A percentile compares a stretch with the other conserved stretches of the same genome.
phyloP scores from a whole-genome alignment of 495 filamentous ascomycete genomes.

The Mycothermus thermophilus region DNA sequence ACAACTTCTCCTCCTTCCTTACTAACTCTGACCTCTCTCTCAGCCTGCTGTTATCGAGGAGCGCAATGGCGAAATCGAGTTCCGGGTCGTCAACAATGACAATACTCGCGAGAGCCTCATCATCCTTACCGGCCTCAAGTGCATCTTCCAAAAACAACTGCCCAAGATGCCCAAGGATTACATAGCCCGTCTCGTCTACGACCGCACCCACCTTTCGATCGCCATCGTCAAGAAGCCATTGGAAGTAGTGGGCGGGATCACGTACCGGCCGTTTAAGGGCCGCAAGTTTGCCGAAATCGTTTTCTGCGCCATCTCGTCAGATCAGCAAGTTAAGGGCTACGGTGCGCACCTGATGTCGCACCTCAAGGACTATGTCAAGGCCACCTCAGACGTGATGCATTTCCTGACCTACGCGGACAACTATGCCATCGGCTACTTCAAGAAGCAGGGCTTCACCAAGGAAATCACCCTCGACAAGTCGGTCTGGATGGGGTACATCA shows the following conservation, averaged over 20 bases:
- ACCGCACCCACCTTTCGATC: conserved; percentile 88
- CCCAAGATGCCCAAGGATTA: conserved; percentile 99
- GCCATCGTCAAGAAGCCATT: conserved; percentile 94
- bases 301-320: conserved; percentile 93
- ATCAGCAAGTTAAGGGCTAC: conserved; percentile 97
- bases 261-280: conserved; percentile 87
- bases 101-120: conserved; percentile 75
- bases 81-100: conserved; percentile 96
- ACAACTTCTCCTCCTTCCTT: too few species aligned
- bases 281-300: conserved; percentile 96
- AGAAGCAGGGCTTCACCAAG: conserved; percentile 98
- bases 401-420: conserved; percentile 98
- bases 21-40: too few species aligned
- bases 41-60: conserved; percentile 90
- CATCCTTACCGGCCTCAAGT: conserved; percentile 89
- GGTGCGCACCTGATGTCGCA: conserved; percentile 97
- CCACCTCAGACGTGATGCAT: conserved; percentile 91
- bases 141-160: conserved; percentile 96
- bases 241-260: conserved; percentile 92
- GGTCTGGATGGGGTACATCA: conserved; percentile 99
- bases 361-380: conserved; percentile 97
- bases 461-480: conserved; percentile 85
- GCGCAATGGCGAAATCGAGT: conserved; percentile 89
- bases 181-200: conserved; percentile 91
- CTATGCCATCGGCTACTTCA: conserved; percentile 97